phyloP scores from a whole-genome alignment of 2,329 filamentous ascomycete genomes.

The Diaporthe helianthi region DNA sequence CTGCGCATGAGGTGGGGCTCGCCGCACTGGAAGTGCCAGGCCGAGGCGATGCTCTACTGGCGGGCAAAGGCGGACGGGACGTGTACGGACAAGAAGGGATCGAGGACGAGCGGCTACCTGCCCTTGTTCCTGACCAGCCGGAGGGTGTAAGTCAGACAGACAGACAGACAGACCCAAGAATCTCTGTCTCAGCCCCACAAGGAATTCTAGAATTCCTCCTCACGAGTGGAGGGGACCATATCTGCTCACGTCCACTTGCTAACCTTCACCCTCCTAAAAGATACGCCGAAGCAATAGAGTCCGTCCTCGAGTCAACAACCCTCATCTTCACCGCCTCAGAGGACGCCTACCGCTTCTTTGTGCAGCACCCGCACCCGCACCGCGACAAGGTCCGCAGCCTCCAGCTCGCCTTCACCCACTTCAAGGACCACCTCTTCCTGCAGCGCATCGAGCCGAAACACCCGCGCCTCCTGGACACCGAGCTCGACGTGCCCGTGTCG shows the following conservation, averaged over 20 bases:
- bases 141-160: slow-evolving; percentile 38
- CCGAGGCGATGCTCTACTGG: slow-evolving; percentile 37
- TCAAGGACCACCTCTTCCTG: slow-evolving; percentile 40
- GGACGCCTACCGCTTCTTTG: slow-evolving; percentile 39
- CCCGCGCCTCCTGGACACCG: slow-evolving; percentile 19
- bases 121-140: slow-evolving; percentile 39
- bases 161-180: too few relatives aligned
- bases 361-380: slow-evolving; percentile 35
- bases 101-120: slow-evolving; percentile 33
- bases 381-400: slow-evolving; percentile 34
- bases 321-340: slow-evolving; percentile 40
- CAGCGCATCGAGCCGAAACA: slow-evolving; percentile 28
- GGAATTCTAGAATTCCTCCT: too few relatives aligned
- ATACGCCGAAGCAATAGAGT: slow-evolving; percentile 37
- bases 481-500: slow-evolving; percentile 25
- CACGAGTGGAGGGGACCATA: too few relatives aligned
- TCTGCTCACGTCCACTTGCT: too few relatives aligned
- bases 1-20: slow-evolving; percentile 38
- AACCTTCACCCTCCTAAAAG: neutral
- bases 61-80: slow-evolving; percentile 28
- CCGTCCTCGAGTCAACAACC: slow-evolving; percentile 38
- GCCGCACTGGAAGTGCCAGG: slow-evolving; percentile 40
- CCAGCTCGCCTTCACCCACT: slow-evolving; percentile 37
- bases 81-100: slow-evolving; percentile 20
- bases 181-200: too few relatives aligned